These are phyloP conservation scores for Theobroma grandiflorum DNA, from an alignment of 441 rosid species.

Conservation along the genomic window DNA sequence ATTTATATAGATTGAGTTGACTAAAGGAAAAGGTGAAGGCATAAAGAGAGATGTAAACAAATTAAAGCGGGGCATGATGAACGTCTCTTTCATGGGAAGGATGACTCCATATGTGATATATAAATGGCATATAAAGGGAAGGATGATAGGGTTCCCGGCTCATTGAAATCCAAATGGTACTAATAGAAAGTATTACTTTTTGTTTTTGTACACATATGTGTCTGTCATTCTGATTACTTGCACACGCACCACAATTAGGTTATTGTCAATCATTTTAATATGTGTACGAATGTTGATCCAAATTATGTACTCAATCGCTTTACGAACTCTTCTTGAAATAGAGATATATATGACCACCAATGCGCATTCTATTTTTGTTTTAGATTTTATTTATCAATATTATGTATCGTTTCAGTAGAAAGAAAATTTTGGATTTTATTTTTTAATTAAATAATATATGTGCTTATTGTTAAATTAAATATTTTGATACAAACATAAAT, in stretches of 20 bases:
- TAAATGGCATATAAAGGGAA: not conserved
- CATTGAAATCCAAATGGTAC: not conserved
- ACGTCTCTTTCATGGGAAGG: conserved; percentile 3
- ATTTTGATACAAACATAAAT: no score
- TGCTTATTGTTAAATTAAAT: no score
- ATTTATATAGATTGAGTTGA: conserved; percentile 4
- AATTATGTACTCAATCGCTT: not conserved
- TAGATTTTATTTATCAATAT: no score
- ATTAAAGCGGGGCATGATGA: not conserved
- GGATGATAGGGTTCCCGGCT: conserved; percentile 2
- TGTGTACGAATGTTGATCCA: not conserved
- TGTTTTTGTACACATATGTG: not conserved
- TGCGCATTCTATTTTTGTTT: not conserved
- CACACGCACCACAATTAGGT: not conserved
- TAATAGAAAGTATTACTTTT: no score
- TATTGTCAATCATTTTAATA: not conserved
- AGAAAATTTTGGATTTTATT: no score
- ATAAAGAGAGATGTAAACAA: not conserved
- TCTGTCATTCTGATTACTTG: not conserved
- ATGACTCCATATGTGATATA: not conserved
- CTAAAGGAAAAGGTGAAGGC: not conserved
- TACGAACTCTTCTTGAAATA: not conserved
- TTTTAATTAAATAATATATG: no score
- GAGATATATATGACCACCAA: not conserved
- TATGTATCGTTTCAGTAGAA: no score